Evolutionary conservation across 2,329 filamentous ascomycete genomes (phyloP).

Genomic region (Phialophora verrucosa): DNA sequence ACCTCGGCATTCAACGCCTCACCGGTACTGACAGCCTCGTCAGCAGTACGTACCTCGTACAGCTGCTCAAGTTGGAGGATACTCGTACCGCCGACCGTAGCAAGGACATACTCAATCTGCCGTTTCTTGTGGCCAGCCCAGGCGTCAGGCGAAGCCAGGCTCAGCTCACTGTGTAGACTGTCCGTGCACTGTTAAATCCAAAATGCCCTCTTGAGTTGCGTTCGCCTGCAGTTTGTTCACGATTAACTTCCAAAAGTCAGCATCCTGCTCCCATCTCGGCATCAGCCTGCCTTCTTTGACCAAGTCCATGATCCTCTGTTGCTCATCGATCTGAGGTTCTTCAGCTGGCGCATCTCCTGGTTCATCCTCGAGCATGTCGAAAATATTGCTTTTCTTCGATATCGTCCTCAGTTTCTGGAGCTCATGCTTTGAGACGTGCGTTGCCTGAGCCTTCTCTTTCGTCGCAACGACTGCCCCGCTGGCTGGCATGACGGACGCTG

Average conservation of each 20-base stretch:
- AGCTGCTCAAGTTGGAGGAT: not conserved
- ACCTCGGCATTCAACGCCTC: constrained; percentile 18
- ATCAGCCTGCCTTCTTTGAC: constrained; percentile 53
- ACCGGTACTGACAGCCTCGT: not conserved
- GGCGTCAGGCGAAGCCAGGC: not conserved
- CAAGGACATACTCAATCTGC: not conserved
- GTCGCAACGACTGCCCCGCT: constrained; percentile 17
- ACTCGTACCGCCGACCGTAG: not conserved
- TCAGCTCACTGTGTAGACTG: not conserved
- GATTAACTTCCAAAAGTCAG: constrained; percentile 62
- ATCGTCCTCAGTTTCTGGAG: constrained; percentile 24
- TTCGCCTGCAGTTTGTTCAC: constrained; percentile 66
- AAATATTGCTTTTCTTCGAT: constrained; percentile 31
- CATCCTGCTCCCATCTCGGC: constrained; percentile 54
- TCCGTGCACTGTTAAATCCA: constrained; percentile 33
- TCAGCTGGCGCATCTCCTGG: constrained; percentile 15
- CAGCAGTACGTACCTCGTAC: not conserved
- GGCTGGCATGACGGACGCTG: not conserved
- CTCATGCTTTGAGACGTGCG: constrained; percentile 9
- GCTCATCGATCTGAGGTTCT: constrained; percentile 16
- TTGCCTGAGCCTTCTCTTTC: constrained; percentile 10
- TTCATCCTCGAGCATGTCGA: constrained; percentile 31
- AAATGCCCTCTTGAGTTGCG: constrained; percentile 62
- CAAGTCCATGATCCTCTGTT: constrained; percentile 37
- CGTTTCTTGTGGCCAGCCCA: not conserved